phyloP scores from a whole-genome alignment of 495 filamentous ascomycete species.

The Hypoxylon perforatum region DNA sequence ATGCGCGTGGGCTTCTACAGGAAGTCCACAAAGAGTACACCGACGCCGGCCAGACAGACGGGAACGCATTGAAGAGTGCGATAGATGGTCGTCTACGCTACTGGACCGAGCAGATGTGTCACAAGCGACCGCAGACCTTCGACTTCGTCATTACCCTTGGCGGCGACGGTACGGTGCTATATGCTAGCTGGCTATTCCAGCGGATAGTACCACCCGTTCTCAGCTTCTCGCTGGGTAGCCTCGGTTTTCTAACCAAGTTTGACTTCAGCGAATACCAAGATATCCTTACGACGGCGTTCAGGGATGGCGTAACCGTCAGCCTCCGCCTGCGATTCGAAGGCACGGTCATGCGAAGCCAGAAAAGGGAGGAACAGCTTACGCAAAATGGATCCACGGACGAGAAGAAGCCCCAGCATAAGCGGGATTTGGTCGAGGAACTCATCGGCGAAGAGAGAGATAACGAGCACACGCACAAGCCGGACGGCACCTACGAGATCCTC shows the following conservation, averaged over 20 bases:
- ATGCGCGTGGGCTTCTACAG: slow-evolving; percentile 69
- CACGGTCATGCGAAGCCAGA: slow-evolving; percentile 89
- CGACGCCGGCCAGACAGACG: slow-evolving; percentile 34
- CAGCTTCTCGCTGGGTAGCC: slow-evolving; percentile 88
- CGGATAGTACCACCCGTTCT: slow-evolving; percentile 94
- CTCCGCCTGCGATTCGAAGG: slow-evolving; percentile 90
- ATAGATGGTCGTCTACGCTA: slow-evolving; percentile 73
- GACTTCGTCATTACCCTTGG: slow-evolving; percentile 95
- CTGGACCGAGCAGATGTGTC: slow-evolving; percentile 85
- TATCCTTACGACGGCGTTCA: slow-evolving; percentile 77
- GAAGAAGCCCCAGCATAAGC: slow-evolving; percentile 41
- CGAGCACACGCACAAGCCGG: slow-evolving; percentile 81
- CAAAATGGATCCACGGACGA: slow-evolving; percentile 46
- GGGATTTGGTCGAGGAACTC: slow-evolving; percentile 89
- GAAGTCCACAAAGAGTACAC: slow-evolving; percentile 49
- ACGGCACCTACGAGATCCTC: slow-evolving; percentile 85
- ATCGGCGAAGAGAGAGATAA: slow-evolving; percentile 86
- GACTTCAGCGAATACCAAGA: slow-evolving; percentile 80
- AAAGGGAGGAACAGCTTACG: slow-evolving; percentile 40
- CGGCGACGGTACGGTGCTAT: slow-evolving; percentile 96
- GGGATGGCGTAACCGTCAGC: slow-evolving; percentile 88
- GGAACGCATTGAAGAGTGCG: slow-evolving; percentile 59
- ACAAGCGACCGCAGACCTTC: slow-evolving; percentile 82
- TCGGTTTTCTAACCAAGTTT: slow-evolving; percentile 97
- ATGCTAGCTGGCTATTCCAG: slow-evolving; percentile 97